A percentile compares a stretch with the other conserved stretches of the same genome.
Evolutionary conservation across 805 yeast species (phyloP).

Genomic region (Kazachstania taianensis): DNA sequence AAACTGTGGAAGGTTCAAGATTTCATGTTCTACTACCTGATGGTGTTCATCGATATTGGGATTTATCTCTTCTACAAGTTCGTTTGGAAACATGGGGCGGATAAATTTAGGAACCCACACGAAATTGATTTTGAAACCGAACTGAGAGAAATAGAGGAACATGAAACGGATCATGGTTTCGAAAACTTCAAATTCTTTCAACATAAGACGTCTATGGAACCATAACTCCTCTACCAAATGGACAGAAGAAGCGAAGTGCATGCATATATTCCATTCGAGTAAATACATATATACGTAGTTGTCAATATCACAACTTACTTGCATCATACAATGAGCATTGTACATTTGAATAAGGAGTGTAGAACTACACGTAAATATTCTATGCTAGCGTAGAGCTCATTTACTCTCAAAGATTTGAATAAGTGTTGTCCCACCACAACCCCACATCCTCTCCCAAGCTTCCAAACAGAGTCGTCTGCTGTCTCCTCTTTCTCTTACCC

Average conservation of each 20-base stretch:
- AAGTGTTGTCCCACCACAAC: slow-evolving; percentile 17
- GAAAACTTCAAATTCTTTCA: slow-evolving; percentile 16
- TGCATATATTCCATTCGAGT: too few species aligned
- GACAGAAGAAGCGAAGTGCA: too few species aligned
- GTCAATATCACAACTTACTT: too few species aligned
- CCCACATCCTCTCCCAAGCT: slow-evolving; percentile 18
- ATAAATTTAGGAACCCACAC: slow-evolving; percentile 35
- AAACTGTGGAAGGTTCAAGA: slow-evolving; percentile 52
- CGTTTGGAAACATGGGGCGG: slow-evolving; percentile 31
- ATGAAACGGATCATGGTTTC: slow-evolving; percentile 32
- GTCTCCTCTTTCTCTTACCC: background rate
- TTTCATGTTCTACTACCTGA: slow-evolving; percentile 62
- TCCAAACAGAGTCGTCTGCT: slow-evolving; percentile 8
- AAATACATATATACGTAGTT: too few species aligned
- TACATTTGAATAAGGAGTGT: too few species aligned
- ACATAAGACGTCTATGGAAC: too few species aligned
- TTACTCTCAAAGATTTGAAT: too few species aligned
- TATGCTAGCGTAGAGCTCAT: too few species aligned
- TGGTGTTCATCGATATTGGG: slow-evolving; percentile 48
- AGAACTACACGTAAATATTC: too few species aligned
- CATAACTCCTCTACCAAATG: too few species aligned
- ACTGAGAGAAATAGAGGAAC: slow-evolving; percentile 47
- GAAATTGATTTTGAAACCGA: slow-evolving; percentile 49
- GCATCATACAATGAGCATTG: too few species aligned
- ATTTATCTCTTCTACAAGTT: slow-evolving; percentile 46